Evolutionary conservation across 2,329 filamentous ascomycete species (phyloP).

Genomic region (Coniochaeta sp.): DNA sequence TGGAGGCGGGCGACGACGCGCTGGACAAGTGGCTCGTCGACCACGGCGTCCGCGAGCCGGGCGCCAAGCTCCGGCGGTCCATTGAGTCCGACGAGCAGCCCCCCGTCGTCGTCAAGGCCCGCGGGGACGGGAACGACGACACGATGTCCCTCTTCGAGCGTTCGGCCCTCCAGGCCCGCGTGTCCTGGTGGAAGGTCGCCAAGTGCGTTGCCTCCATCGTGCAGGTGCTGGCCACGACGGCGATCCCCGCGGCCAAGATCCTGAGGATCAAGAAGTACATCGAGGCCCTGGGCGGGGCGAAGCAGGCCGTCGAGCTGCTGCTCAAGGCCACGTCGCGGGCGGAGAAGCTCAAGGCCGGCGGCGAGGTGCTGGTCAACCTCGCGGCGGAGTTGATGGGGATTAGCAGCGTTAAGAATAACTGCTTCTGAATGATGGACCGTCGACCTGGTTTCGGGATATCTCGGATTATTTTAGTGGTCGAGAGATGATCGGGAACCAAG

Average conservation of each 20-base stretch:
- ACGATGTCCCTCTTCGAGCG: conserved; percentile 2
- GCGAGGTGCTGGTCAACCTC: conserved; percentile 12
- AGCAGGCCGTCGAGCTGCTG: conserved; percentile 15
- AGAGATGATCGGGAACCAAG: no score
- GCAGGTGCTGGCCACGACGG: conserved; percentile 12
- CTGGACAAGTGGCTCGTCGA: conserved; percentile 14
- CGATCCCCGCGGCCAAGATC: conserved; percentile 15
- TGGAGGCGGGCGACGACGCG: conserved; percentile 13
- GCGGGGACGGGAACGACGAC: no score
- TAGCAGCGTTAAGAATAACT: conserved; percentile 12
- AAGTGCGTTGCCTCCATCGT: conserved; percentile 15
- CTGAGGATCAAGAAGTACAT: conserved; percentile 18
- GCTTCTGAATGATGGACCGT: conserved; percentile 10
- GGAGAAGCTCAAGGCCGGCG: conserved; percentile 15
- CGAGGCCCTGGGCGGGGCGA: conserved; percentile 15
- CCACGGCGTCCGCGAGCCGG: conserved; percentile 9
- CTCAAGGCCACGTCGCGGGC: conserved; percentile 11
- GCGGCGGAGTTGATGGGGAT: conserved; percentile 14
- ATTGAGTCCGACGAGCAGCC: not conserved
- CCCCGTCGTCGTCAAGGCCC: not conserved
- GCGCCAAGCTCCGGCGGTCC: conserved; percentile 2
- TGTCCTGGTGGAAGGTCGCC: conserved; percentile 14
- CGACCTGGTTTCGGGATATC: no score
- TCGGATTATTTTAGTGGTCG: no score
- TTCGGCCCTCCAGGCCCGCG: conserved; percentile 6